Conservation (phyloP, 371 early-diverging fungal species). For the Dipsacomyces acuminosporus region DNA sequence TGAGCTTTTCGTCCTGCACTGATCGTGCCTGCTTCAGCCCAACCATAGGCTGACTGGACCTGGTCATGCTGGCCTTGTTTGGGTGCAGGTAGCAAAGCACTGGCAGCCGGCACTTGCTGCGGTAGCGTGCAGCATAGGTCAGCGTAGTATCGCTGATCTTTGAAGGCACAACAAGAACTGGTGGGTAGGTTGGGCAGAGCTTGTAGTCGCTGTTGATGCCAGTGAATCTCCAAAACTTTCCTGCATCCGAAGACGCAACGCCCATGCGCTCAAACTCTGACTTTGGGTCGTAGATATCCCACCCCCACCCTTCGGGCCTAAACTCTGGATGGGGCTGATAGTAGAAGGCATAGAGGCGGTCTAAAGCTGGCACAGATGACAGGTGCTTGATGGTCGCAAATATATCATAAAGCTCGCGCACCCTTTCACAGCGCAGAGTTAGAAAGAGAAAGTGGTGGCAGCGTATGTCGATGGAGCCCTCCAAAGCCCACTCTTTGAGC, state of each 20-base stretch:
- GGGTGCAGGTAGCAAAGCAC: conserved; percentile 82
- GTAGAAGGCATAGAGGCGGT: conserved; percentile 77
- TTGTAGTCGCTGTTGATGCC: conserved; percentile 69
- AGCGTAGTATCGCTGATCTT: conserved; percentile 87
- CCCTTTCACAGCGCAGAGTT: conserved; percentile 61
- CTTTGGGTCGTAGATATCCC: conserved; percentile 73
- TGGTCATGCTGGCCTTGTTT: conserved; percentile 87
- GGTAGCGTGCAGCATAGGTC: conserved; percentile 82
- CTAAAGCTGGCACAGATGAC: conserved; percentile 56
- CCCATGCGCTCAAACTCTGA: conserved; percentile 85
- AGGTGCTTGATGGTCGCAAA: conserved; percentile 70
- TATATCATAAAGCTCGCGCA: conserved; percentile 69
- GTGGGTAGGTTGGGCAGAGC: conserved; percentile 90
- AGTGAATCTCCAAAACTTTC: conserved; percentile 72
- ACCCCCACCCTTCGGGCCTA: conserved; percentile 49
- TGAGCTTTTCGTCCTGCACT: conserved; percentile 93
- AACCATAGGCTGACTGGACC: conserved; percentile 92
- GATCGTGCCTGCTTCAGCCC: conserved; percentile 90
- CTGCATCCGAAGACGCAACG: conserved; percentile 73
- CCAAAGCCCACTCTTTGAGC: conserved; percentile 24
- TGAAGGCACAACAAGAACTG: conserved; percentile 74
- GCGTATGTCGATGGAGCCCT: conserved; percentile 51
- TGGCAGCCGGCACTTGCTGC: conserved; percentile 89
- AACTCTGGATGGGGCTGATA: conserved; percentile 54
- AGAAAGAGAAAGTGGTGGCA: conserved; percentile 79